These are phyloP conservation scores for Lentinula novae-zelandiae DNA, from an alignment of 1,284 basidiomycete genomes.

Conservation along the genomic window DNA sequence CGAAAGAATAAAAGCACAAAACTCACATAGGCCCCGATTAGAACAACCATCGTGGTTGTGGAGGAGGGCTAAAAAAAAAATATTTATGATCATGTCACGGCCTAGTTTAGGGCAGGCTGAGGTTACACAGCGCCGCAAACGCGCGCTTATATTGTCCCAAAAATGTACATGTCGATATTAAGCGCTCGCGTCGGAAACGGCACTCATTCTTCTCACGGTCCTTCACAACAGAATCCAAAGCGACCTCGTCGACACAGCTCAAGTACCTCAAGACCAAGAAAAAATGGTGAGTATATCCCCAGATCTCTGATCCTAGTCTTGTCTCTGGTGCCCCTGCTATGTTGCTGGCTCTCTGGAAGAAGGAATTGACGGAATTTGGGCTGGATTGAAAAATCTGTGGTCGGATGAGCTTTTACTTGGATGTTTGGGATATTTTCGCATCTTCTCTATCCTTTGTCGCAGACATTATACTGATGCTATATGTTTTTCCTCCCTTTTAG, in stretches of 20 bases:
- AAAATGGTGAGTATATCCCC: background rate
- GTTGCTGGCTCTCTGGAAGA: background rate
- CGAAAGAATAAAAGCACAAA: constrained; percentile 19
- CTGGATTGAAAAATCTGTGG: background rate
- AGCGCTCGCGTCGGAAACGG: background rate
- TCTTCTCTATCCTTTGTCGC: background rate
- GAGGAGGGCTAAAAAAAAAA: background rate
- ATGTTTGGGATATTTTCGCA: background rate
- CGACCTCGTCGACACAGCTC: background rate
- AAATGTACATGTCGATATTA: background rate
- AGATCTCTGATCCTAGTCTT: background rate
- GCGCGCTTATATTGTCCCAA: background rate
- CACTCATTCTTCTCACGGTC: background rate
- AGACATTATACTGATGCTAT: constrained; percentile 5
- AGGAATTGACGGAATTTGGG: background rate
- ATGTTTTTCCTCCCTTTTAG: constrained; percentile 34
- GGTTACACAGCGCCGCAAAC: too few species aligned
- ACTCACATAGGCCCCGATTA: background rate
- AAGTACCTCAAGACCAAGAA: background rate
- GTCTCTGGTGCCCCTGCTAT: background rate
- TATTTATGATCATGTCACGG: background rate
- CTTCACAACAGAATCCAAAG: background rate
- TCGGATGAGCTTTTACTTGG: background rate
- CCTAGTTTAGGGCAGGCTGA: background rate
- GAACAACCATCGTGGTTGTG: background rate